These are phyloP conservation scores for Erodium maritimum DNA, from an alignment of 345 rosid genomes.

Conservation along the genomic window DNA sequence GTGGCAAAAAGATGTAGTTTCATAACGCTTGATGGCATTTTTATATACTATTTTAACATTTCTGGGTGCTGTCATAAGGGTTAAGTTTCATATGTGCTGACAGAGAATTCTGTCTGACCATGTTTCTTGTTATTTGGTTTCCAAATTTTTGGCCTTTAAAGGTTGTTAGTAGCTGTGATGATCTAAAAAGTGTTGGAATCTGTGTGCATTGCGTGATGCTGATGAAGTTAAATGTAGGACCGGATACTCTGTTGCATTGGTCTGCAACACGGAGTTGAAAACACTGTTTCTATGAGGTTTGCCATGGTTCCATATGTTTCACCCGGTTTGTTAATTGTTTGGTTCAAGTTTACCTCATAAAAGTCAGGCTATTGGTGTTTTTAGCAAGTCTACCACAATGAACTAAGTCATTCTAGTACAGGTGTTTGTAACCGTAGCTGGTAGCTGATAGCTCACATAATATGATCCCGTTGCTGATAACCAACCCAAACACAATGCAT, in stretches of 20 bases:
- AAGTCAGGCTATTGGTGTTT: neutral
- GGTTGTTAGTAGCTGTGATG: neutral
- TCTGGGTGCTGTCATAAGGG: neutral
- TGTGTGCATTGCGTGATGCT: neutral
- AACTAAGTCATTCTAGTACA: neutral
- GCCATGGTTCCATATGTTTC: neutral
- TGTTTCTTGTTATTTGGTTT: neutral
- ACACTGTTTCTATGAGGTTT: neutral
- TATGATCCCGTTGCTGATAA: neutral
- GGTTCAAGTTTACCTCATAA: too few relatives aligned
- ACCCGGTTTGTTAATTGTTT: neutral
- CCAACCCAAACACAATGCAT: neutral
- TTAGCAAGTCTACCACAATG: neutral
- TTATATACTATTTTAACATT: neutral
- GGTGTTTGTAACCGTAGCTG: neutral
- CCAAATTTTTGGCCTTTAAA: neutral
- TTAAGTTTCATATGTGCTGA: neutral
- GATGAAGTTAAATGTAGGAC: slow-evolving; percentile 1
- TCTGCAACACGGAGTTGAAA: neutral
- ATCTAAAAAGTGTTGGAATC: neutral
- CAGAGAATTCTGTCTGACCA: neutral
- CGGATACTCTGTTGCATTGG: neutral
- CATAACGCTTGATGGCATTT: neutral
- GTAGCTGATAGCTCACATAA: neutral
- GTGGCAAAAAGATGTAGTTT: neutral